Evolutionary conservation across 345 rosid species (phyloP).

Genomic region (Nephelium lappaceum): DNA sequence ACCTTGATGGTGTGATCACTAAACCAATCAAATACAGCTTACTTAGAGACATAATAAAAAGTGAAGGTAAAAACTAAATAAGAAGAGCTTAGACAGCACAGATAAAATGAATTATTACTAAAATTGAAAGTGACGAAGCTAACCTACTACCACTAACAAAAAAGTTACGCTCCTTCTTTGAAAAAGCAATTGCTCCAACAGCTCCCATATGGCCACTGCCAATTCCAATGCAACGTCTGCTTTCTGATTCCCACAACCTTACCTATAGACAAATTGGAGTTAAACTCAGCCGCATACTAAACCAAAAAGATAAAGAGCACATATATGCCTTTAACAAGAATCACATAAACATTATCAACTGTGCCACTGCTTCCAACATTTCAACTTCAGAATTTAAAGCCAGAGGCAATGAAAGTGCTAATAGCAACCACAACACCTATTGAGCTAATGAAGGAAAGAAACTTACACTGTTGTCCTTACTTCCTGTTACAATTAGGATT

Average conservation of each 20-base stretch:
- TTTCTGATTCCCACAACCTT: conserved; percentile 82
- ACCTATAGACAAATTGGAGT: conserved; percentile 52
- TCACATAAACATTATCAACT: neutral
- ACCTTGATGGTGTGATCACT: conserved; percentile 97
- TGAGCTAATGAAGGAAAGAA: conserved; percentile 19
- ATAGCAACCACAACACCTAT: conserved; percentile 6
- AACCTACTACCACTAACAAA: conserved; percentile 96
- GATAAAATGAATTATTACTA: too few relatives aligned
- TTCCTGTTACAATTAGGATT: conserved; percentile 75
- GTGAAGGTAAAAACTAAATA: too few relatives aligned
- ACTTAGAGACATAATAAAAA: conserved; percentile 1
- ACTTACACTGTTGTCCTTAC: conserved; percentile 89
- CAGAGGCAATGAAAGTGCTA: neutral
- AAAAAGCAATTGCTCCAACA: conserved; percentile 87
- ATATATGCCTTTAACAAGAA: neutral
- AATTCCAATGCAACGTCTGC: conserved; percentile 74
- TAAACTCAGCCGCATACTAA: neutral
- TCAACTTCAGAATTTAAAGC: neutral
- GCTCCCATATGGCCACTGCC: conserved; percentile 92
- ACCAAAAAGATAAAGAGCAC: conserved; percentile 7
- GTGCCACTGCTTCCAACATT: neutral
- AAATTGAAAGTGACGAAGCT: conserved; percentile 23
- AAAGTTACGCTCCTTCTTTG: conserved; percentile 66
- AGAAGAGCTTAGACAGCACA: too few relatives aligned
- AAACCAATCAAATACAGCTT: conserved; percentile 24